Base-by-base conservation (phyloP, 257 asterid genomes). In the Scutellaria baicalensis region DNA sequence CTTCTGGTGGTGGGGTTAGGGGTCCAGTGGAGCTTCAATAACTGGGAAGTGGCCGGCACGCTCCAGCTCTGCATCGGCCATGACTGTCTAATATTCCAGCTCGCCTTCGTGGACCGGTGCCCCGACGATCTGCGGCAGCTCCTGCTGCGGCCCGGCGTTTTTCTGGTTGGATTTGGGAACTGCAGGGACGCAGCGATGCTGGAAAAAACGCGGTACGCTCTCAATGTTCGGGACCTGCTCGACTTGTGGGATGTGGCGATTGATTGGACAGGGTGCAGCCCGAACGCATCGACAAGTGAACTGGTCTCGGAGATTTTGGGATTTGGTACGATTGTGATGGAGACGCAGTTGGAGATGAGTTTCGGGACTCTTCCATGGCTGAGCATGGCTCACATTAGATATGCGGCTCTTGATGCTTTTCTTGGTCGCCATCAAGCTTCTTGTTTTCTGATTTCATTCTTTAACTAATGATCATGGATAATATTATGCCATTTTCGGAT, bases 61-160 rank as follows among this genome's bases (percentile, higher is more conserved):
- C 66, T 76, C 27, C 81, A 76, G 48, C 80, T 76, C 33, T 76
- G 80, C 69, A 69, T 64, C 40, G 72, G 67, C 2, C 50, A 9
- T 31, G 8, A n/a, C 18, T 73, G 73, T 3, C 78, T 73, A 33
- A 66, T 73, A 17, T 73, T 66, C 54, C 73, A 73, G 68, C 62
- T 73, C 27, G 0, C 0, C 10, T 39, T 8, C 68, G 68, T 73
- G 27, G 16, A 11, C 36, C 33, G 6, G 54, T 55, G 35, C 61
- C 78, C 77, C 51, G n/a, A 42, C 12, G 27, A 14, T 31, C 72
- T 72, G 20, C 77, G 33, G 43, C 65, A 65, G 58, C 61, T 75
- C 36, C 57, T 75, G 33, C 2, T 14, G 3, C 70, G 67, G 0
- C 64, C 71, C 45, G 14, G 9, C 33, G 66, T 68, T 3, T 52